Conservation (phyloP, 371 early-diverging fungal genomes). For the Mycotypha africana region DNA sequence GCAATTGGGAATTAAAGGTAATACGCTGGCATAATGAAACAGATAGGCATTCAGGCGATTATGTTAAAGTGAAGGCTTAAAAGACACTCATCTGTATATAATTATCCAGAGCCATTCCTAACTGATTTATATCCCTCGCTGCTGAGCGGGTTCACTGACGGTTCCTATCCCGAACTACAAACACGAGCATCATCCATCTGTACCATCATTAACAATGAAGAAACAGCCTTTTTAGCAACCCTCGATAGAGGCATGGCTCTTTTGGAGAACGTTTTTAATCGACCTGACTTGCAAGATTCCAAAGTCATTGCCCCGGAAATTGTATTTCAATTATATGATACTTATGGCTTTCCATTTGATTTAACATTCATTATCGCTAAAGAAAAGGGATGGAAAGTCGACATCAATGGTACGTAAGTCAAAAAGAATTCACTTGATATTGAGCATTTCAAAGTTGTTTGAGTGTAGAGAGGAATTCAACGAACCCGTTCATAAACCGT, state of each 20-base stretch:
- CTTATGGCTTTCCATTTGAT: slow-evolving; percentile 77
- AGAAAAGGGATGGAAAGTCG: slow-evolving; percentile 68
- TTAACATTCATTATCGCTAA: slow-evolving; percentile 64
- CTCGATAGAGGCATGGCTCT: slow-evolving; percentile 59
- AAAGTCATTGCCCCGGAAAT: slow-evolving; percentile 44
- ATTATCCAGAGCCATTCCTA: slow-evolving; percentile 61
- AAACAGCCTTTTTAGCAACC: slow-evolving; percentile 57
- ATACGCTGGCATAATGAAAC: too few relatives aligned
- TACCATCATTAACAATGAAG: slow-evolving; percentile 62
- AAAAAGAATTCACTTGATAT: too few relatives aligned
- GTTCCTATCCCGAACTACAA: slow-evolving; percentile 54
- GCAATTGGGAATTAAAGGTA: slow-evolving; percentile 59
- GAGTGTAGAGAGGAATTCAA: not conserved
- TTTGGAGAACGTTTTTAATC: slow-evolving; percentile 52
- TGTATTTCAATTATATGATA: slow-evolving; percentile 70
- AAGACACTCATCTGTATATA: too few relatives aligned
- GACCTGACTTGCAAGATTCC: slow-evolving; percentile 26
- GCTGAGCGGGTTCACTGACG: slow-evolving; percentile 44
- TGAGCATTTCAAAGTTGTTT: too few relatives aligned
- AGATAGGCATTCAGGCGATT: too few relatives aligned
- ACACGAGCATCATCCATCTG: slow-evolving; percentile 48
- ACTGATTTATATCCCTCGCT: slow-evolving; percentile 58
- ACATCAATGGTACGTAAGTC: slow-evolving; percentile 53
- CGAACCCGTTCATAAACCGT: not conserved
- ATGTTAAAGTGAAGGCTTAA: too few relatives aligned